These are phyloP conservation scores for Trichoderma harzianum DNA, from an alignment of 2,329 filamentous ascomycete genomes.

Conservation along the genomic window DNA sequence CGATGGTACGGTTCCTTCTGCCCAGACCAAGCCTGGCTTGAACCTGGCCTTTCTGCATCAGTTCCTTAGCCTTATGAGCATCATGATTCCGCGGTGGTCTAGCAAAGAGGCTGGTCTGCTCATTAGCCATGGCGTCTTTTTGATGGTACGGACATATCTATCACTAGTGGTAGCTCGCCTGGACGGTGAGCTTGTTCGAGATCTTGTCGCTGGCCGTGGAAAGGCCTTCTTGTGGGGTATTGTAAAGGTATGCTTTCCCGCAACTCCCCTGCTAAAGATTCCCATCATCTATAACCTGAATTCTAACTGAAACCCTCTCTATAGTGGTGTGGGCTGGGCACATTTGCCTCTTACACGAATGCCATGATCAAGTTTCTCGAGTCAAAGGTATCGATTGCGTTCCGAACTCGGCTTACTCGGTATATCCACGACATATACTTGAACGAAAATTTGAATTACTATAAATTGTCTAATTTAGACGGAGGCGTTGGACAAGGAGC, in stretches of 20 bases:
- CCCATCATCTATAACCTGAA: not conserved
- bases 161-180: conserved; percentile 88
- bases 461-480: conserved; percentile 89
- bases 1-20: conserved; percentile 74
- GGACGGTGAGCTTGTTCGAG: conserved; percentile 93
- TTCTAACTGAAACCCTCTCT: not conserved
- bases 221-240: conserved; percentile 85
- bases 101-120: conserved; percentile 94
- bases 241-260: conserved; percentile 56
- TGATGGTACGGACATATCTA: conserved; percentile 89
- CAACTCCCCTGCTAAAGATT: not conserved
- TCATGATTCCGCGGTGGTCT: conserved; percentile 93
- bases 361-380: conserved; percentile 99
- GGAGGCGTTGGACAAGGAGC: conserved; percentile 88
- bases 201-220: conserved; percentile 92
- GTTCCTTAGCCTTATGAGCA: conserved; percentile 91
- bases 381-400: conserved; percentile 96
- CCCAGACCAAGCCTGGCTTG: conserved; percentile 87
- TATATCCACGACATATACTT: conserved; percentile 98
- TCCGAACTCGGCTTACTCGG: conserved; percentile 87
- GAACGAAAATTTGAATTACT: conserved; percentile 92
- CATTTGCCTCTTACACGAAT: conserved; percentile 93
- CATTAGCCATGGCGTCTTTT: conserved; percentile 81
- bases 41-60: conserved; percentile 97
- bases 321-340: conserved; percentile 87